Evolutionary conservation across 2,329 filamentous ascomycete genomes (phyloP).

Genomic region (Cladorrhinum sp.): DNA sequence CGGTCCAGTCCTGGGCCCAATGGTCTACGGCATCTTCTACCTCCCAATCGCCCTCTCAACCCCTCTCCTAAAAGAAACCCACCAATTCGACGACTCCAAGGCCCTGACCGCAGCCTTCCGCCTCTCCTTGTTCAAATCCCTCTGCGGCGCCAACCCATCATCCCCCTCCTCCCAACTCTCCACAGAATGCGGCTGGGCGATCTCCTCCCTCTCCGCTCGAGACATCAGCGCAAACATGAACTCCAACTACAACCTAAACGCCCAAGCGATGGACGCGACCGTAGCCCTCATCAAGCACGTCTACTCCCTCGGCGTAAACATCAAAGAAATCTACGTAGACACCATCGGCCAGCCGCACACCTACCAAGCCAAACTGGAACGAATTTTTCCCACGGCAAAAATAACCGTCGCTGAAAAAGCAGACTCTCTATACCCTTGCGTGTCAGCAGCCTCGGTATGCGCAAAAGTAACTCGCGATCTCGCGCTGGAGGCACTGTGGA

Average conservation of each 20-base stretch:
- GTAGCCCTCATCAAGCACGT: conserved; percentile 77
- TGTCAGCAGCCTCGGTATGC: conserved; percentile 89
- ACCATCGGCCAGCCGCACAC: conserved; percentile 79
- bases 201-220: conserved; percentile 73
- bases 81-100: conserved; percentile 95
- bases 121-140: conserved; percentile 62
- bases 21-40: conserved; percentile 70
- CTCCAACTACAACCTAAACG: conserved; percentile 81
- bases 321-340: conserved; percentile 90
- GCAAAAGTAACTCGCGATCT: conserved; percentile 95
- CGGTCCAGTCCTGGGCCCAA: conserved; percentile 83
- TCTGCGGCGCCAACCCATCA: conserved; percentile 64
- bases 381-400: conserved; percentile 73
- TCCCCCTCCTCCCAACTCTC: conserved; percentile 47
- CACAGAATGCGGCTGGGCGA: conserved; percentile 74
- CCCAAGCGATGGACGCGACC: conserved; percentile 91
- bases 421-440: conserved; percentile 86
- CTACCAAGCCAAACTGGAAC: conserved; percentile 82
- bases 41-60: conserved; percentile 71
- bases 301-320: conserved; percentile 72
- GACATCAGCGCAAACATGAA: conserved; percentile 78
- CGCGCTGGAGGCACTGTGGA: conserved; percentile 76
- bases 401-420: conserved; percentile 87
- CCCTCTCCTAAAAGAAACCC: conserved; percentile 69
- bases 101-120: conserved; percentile 79